Conservation (phyloP, 768 basidiomycete genomes). For the Leccinum ochraceum region DNA sequence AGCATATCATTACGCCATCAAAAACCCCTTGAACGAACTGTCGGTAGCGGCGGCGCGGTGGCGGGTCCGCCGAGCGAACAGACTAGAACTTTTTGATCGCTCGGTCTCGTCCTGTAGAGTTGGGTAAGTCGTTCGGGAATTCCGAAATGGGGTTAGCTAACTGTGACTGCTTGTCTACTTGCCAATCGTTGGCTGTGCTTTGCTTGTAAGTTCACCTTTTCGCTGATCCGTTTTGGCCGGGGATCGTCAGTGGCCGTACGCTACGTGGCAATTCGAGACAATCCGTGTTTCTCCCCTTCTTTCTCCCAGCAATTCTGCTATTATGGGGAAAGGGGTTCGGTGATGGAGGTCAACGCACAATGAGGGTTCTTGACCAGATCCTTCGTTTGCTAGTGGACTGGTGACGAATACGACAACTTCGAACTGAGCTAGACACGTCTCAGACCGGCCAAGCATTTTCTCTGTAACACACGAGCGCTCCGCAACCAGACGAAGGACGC, state of each 20-base stretch:
- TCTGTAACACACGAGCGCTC: neutral
- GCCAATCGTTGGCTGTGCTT: no score
- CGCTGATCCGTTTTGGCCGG: neutral
- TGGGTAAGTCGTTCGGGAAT: neutral
- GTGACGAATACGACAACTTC: neutral
- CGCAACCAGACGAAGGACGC: neutral
- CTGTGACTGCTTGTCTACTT: neutral
- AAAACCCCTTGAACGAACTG: neutral
- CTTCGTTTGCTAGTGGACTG: neutral
- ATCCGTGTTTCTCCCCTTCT: neutral
- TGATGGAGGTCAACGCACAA: neutral
- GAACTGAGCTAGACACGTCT: neutral
- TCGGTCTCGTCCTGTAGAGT: neutral
- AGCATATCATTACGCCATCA: neutral
- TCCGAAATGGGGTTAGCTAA: neutral
- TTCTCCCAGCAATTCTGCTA: neutral
- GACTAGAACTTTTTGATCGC: neutral
- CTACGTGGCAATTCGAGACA: neutral
- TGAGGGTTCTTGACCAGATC: neutral
- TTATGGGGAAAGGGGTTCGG: neutral
- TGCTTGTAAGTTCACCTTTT: neutral
- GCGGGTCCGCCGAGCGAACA: neutral
- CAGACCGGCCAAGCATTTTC: neutral
- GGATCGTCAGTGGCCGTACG: neutral
- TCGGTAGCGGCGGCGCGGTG: neutral